These are phyloP conservation scores for Carex scoparia DNA, from an alignment of 176 grass and related monocot genomes.

Conservation along the genomic window DNA sequence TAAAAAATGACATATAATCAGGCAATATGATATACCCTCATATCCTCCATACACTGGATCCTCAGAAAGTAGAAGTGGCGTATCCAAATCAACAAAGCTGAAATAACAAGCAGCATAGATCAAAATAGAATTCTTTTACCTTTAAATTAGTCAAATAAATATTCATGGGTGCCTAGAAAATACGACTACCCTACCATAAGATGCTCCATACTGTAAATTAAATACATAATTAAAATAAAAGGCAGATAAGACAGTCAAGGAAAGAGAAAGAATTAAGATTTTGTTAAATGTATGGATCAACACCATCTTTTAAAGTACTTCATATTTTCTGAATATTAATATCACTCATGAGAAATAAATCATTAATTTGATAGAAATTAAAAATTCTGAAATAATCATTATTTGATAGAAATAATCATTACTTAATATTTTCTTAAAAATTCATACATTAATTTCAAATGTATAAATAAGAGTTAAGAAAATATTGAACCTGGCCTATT, in stretches of 20 bases:
- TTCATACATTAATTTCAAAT: no score
- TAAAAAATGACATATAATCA: neutral
- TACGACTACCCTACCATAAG: neutral
- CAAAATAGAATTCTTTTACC: neutral
- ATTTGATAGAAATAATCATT: no score
- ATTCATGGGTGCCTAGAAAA: neutral
- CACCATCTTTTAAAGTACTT: neutral
- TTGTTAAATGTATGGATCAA: neutral
- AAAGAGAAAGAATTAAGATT: neutral
- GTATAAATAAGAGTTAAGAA: no score
- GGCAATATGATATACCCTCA: slow-evolving; percentile 50
- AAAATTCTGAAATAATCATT: no score
- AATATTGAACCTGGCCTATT: no score
- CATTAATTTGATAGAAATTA: no score
- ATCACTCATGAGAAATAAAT: no score
- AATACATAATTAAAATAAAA: neutral
- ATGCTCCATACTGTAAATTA: neutral
- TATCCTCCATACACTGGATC: slow-evolving; percentile 87
- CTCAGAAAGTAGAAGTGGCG: slow-evolving; percentile 74
- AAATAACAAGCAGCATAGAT: slow-evolving; percentile 10
- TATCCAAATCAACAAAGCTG: slow-evolving; percentile 96
- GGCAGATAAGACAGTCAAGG: neutral
- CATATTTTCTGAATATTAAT: no score
- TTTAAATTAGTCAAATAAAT: neutral
- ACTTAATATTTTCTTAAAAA: no score